Evolutionary conservation across 2,329 filamentous ascomycete species (phyloP), one percentile per base, ranked within the genome.

Genomic region (Herpotrichia juniperi): DNA sequence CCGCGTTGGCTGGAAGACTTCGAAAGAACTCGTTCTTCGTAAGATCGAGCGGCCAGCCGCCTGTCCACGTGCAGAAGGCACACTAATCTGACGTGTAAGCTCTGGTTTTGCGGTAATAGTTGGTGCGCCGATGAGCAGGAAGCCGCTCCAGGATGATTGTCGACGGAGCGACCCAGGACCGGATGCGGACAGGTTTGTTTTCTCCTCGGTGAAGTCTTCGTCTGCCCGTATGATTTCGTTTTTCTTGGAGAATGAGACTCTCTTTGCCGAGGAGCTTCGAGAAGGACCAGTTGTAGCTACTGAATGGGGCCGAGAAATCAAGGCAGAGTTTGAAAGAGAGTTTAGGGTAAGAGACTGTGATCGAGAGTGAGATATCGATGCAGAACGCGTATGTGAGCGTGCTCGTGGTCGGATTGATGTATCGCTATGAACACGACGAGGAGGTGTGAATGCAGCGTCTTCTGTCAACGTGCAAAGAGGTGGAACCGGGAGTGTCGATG

Each of bases 11-110:
- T 28, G 10, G 26, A 9, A 30, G 37, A 26, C 14, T 26, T 30
- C n/a, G 17, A 46, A 37, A 5, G 44, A 45, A 14, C 42, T 45
- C 11, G 42, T 32, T 16, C 42, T 31, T 32, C 42, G 17, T n/a
- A 46, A 28, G n/a, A 46, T 46, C 6, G 44, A 46, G 17, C 17
- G 44, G 7, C 44, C 44, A 37, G 44, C 30, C 31, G 22, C 28
- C 17, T 34, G 17, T 19, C 30, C 32, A 9, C 44, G 21, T 8
- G 31, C 26, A n/a, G 46, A 42, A 11, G 32, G 14, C 10, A 31
- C 10, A 14, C 21, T 25, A 3, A 14, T 34, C 19, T 22, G 24
- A 12, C 17, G 16, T 17, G 28, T 37, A 21, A 25, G 11, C 9
- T 22, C 21, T 22, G 44, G 19, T 3, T 14, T 16, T 21, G 22